These are phyloP conservation scores for Fusarium sp. DNA, from an alignment of 2,329 filamentous ascomycete species.

Conservation along the genomic window DNA sequence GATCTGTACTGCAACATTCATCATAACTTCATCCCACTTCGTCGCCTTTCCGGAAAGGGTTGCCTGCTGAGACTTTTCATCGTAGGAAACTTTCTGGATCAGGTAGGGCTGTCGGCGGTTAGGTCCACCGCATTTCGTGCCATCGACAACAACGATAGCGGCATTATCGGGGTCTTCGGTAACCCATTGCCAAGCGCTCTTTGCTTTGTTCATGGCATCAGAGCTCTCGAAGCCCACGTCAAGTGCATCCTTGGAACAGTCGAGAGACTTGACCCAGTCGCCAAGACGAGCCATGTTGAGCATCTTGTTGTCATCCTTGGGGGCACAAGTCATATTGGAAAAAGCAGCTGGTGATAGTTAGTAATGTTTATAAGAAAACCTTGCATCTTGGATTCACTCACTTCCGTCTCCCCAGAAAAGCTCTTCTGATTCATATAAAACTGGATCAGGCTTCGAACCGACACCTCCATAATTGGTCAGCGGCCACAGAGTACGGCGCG, in stretches of 20 bases:
- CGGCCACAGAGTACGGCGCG: no score
- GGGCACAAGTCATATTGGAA: constrained; percentile 9
- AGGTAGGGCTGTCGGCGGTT: constrained; percentile 5
- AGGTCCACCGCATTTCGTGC: constrained; percentile 3
- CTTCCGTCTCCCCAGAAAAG: no score
- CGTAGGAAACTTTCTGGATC: not conserved
- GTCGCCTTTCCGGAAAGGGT: no score
- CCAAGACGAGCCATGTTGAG: constrained; percentile 11
- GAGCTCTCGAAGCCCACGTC: constrained; percentile 1
- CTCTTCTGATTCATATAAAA: no score
- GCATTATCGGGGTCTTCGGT: constrained; percentile 7
- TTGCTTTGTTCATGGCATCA: constrained; percentile 6
- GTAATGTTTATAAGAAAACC: not conserved
- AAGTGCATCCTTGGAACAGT: constrained; percentile 4
- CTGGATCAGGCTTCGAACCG: no score
- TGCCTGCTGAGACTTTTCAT: no score
- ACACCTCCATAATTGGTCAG: no score
- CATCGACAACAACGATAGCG: constrained; percentile 4
- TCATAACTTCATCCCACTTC: no score
- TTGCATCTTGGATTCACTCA: no score
- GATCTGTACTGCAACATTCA: not conserved
- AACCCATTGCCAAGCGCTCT: constrained; percentile 3
- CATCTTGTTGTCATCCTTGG: constrained; percentile 7
- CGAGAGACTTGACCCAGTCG: constrained; percentile 4
- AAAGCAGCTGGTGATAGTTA: constrained; percentile 7